A percentile compares a stretch with the other conserved stretches of the same genome.
These are phyloP conservation scores for Cyclotella baltica DNA, from an alignment of 108 stramenopile genomes.

Conservation along the genomic window DNA sequence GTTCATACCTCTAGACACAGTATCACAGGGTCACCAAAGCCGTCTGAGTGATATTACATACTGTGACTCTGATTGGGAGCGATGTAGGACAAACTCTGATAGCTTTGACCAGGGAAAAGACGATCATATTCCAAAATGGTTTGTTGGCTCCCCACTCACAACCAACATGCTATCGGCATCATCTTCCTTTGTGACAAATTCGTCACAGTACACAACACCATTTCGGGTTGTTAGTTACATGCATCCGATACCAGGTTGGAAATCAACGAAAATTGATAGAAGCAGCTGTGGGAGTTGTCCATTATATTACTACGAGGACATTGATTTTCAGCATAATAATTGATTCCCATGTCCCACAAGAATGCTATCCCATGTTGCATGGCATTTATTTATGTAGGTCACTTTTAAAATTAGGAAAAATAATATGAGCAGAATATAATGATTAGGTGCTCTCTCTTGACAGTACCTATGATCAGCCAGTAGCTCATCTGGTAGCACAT, in stretches of 20 bases:
- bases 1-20: not conserved
- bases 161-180: slow-evolving; percentile 1
- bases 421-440: too few species aligned
- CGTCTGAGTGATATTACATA: slow-evolving; percentile 44
- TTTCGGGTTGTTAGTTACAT: slow-evolving; percentile 76
- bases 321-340: slow-evolving; percentile 6
- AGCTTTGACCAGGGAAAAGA: slow-evolving; percentile 5
- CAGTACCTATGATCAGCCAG: too few species aligned
- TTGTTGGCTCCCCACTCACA: not conserved
- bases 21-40: slow-evolving; percentile 25
- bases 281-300: slow-evolving; percentile 61
- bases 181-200: slow-evolving; percentile 1
- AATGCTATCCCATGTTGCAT: too few species aligned
- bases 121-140: not conserved
- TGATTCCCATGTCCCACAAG: not conserved
- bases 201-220: slow-evolving; percentile 8
- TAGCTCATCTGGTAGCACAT: too few species aligned
- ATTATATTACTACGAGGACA: slow-evolving; percentile 63
- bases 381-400: too few species aligned
- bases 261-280: slow-evolving; percentile 57
- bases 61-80: slow-evolving; percentile 15
- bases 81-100: not conserved
- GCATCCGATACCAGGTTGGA: slow-evolving; percentile 77
- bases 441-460: too few species aligned
- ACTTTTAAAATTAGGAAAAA: too few species aligned